Evolutionary conservation across 768 basidiomycete genomes (phyloP).

Genomic region (Mycena galericulata): DNA sequence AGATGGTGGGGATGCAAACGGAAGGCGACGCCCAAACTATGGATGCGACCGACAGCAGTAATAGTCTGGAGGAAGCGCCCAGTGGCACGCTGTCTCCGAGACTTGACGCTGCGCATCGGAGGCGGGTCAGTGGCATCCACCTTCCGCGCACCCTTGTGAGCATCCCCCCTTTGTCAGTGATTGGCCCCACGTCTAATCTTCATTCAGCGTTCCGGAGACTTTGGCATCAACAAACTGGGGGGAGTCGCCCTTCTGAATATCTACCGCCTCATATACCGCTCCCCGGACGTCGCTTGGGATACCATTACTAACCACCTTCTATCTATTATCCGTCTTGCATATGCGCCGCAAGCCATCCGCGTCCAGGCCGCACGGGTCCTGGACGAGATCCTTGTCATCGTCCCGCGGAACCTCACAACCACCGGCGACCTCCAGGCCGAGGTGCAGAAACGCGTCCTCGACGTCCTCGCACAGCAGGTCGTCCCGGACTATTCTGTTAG

Average conservation of each 20-base stretch:
- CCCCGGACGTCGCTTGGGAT: conserved; percentile 88
- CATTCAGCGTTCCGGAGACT: conserved; percentile 88
- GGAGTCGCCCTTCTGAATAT: conserved; percentile 86
- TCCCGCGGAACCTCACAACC: conserved; percentile 76
- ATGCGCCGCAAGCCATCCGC: conserved; percentile 82
- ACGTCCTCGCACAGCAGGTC: conserved; percentile 86
- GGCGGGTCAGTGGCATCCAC: conserved; percentile 90
- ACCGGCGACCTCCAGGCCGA: conserved; percentile 72
- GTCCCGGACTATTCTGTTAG: conserved; percentile 57
- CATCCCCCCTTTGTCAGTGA: background rate
- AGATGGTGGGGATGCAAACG: conserved; percentile 93
- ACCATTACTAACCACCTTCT: conserved; percentile 85
- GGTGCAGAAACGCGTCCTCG: conserved; percentile 87
- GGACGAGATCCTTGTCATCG: conserved; percentile 83
- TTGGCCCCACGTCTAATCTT: background rate
- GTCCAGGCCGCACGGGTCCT: conserved; percentile 90
- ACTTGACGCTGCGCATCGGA: conserved; percentile 62
- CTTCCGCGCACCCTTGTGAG: conserved; percentile 82
- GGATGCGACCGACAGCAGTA: conserved; percentile 41
- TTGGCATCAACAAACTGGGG: conserved; percentile 90
- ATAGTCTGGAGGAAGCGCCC: conserved; percentile 55
- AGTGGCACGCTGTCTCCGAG: conserved; percentile 53
- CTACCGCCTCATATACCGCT: conserved; percentile 86
- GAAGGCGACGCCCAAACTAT: conserved; percentile 50
- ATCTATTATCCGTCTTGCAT: conserved; percentile 74